Percentiles rank a stretch among this genome's conserved stretches.
phyloP scores from a whole-genome alignment of 495 filamentous ascomycete genomes.

The Lophiostoma macrostomum region DNA sequence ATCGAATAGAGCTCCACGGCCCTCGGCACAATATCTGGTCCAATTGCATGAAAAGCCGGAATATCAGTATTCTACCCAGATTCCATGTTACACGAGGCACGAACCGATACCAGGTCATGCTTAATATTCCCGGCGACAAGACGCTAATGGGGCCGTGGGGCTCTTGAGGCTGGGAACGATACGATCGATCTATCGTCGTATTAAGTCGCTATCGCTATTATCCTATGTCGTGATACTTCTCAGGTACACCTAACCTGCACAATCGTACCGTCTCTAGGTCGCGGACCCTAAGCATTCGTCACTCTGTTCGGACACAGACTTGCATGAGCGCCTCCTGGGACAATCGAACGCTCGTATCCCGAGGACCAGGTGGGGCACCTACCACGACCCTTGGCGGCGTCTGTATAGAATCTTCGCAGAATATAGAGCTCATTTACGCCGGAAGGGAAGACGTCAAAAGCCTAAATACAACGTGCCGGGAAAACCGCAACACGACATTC shows the following conservation, averaged over 20 bases:
- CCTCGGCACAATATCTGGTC: conserved; percentile 1
- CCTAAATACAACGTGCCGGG: conserved; percentile 26
- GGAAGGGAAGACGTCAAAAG: conserved; percentile 14
- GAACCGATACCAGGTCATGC: conserved; percentile 10
- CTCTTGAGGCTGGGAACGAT: not conserved
- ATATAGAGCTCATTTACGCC: conserved; percentile 24
- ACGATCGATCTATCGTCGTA: not conserved
- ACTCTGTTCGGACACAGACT: not conserved
- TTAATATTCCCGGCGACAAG: not conserved
- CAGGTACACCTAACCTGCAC: not conserved
- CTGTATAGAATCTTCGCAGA: not conserved
- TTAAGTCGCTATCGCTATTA: not conserved
- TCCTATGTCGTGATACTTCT: not conserved
- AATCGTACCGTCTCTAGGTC: not conserved
- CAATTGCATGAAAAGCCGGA: conserved; percentile 13
- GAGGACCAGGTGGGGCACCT: conserved; percentile 25
- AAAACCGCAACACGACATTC: not conserved
- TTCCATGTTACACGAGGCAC: not conserved
- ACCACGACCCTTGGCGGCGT: conserved; percentile 9
- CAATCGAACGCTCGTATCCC: conserved; percentile 2
- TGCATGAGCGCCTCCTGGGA: not conserved
- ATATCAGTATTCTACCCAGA: not conserved
- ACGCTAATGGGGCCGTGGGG: conserved; percentile 7
- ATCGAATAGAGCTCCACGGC: not conserved
- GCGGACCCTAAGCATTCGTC: not conserved